A percentile compares a stretch with the other conserved stretches of the same genome.
phyloP scores from a whole-genome alignment of 2,329 filamentous ascomycete genomes.

The Teratosphaeria destructans region DNA sequence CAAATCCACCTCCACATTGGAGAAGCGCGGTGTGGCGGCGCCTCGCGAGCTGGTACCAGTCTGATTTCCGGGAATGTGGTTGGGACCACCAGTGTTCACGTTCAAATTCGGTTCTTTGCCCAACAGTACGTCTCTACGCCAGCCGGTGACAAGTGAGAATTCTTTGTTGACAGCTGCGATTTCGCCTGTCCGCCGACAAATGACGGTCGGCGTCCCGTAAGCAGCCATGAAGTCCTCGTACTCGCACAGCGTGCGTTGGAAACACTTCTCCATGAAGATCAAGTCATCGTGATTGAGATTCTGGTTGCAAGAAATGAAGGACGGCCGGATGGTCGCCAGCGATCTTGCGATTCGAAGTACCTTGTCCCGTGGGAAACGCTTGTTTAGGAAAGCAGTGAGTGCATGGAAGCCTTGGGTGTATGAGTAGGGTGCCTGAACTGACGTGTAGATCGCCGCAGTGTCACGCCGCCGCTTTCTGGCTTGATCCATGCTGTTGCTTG shows the following conservation, averaged over 20 bases:
- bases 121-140: constrained; percentile 80
- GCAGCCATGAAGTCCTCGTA: constrained; percentile 88
- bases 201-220: constrained; percentile 80
- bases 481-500: constrained; percentile 16
- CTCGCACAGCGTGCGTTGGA: constrained; percentile 84
- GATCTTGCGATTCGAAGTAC: constrained; percentile 76
- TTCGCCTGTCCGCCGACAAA: constrained; percentile 85
- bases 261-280: constrained; percentile 95
- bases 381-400: constrained; percentile 68
- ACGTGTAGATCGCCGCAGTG: constrained; percentile 77
- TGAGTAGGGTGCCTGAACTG: constrained; percentile 80
- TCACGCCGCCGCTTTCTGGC: constrained; percentile 50
- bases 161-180: constrained; percentile 94
- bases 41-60: constrained; percentile 37
- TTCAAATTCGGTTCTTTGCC: constrained; percentile 83
- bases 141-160: constrained; percentile 90
- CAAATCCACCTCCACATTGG: constrained; percentile 18
- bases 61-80: constrained; percentile 17
- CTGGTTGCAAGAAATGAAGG: constrained; percentile 83
- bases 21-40: constrained; percentile 36
- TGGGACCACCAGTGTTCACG: constrained; percentile 57
- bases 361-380: constrained; percentile 67
- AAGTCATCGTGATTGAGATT: constrained; percentile 82
- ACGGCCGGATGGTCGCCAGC: constrained; percentile 79
- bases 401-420: constrained; percentile 87